A percentile compares a stretch with the other conserved stretches of the same genome.
phyloP scores from a whole-genome alignment of 2,329 filamentous ascomycete species.

The Penicillium digitatum region DNA sequence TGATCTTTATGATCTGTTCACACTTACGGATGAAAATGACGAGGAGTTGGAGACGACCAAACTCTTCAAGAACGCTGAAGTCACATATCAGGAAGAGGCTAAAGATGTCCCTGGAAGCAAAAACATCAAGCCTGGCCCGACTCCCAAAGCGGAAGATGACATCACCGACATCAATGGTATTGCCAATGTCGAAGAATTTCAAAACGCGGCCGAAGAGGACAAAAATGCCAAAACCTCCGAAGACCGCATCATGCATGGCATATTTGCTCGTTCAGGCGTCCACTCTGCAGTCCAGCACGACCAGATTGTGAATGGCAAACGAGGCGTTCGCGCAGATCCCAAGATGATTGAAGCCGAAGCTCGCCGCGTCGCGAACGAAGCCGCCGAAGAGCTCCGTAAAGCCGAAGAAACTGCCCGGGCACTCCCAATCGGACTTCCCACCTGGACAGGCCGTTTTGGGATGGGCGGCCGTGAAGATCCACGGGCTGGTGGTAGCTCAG shows the following conservation, averaged over 20 bases:
- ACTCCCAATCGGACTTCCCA: constrained; percentile 78
- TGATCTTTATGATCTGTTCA: constrained; percentile 90
- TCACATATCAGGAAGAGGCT: constrained; percentile 54
- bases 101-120: constrained; percentile 1
- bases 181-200: constrained; percentile 61
- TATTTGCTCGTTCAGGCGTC: constrained; percentile 80
- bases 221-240: constrained; percentile 47
- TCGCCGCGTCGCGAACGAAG: constrained; percentile 70
- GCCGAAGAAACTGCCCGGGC: constrained; percentile 68
- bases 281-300: constrained; percentile 94
- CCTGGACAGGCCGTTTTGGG: constrained; percentile 87
- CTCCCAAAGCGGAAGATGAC: constrained; percentile 37
- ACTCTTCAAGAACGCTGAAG: constrained; percentile 83
- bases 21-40: constrained; percentile 63
- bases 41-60: constrained; percentile 76
- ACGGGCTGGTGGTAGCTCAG: constrained; percentile 33
- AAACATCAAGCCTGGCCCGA: not conserved
- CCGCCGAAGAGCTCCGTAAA: constrained; percentile 69
- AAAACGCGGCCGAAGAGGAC: constrained; percentile 46
- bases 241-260: constrained; percentile 77
- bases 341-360: constrained; percentile 78
- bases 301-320: constrained; percentile 75
- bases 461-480: constrained; percentile 60
- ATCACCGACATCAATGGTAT: constrained; percentile 58
- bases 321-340: constrained; percentile 67